Evolutionary conservation across 805 yeast species (phyloP).

Genomic region (Naumovozyma castellii): DNA sequence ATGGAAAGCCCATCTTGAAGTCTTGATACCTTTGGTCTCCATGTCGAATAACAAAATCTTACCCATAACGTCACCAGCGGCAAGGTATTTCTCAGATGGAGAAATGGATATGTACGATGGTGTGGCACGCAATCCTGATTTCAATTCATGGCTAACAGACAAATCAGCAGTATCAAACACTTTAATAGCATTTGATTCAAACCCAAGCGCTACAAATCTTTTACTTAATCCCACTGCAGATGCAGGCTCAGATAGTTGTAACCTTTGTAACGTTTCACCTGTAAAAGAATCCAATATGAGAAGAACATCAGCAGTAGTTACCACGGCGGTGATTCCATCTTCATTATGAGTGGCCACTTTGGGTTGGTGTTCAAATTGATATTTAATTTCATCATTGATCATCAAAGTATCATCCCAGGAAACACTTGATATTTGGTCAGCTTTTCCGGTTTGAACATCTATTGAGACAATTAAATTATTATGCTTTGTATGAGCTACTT

Average conservation of each 20-base stretch:
- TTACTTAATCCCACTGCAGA: constrained; percentile 39
- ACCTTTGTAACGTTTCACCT: constrained; percentile 25
- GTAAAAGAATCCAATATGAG: constrained; percentile 27
- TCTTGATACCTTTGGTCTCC: constrained; percentile 44
- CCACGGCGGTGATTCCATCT: constrained; percentile 33
- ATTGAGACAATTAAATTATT: constrained; percentile 56
- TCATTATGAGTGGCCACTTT: constrained; percentile 33
- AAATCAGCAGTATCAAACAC: constrained; percentile 33
- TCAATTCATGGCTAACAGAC: constrained; percentile 29
- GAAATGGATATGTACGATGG: constrained; percentile 61
- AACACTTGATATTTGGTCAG: constrained; percentile 36
- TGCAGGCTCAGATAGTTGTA: constrained; percentile 32
- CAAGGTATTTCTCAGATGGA: constrained; percentile 56
- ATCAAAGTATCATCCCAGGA: constrained; percentile 87
- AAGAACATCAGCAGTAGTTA: constrained; percentile 38
- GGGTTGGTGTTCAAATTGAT: constrained; percentile 41
- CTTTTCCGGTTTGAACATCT: constrained; percentile 20
- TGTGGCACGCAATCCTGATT: constrained; percentile 43
- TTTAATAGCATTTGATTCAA: constrained; percentile 33
- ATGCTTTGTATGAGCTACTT: constrained; percentile 38
- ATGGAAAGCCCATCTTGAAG: constrained; percentile 95
- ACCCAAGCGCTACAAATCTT: constrained; percentile 41
- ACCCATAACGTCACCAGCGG: constrained; percentile 82
- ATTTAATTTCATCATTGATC: constrained; percentile 18
- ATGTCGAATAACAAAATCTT: constrained; percentile 68